Evolutionary conservation across 768 basidiomycete species (phyloP), one percentile per base, ranked within the genome.

Genomic region (Phaeolepiota aurea): DNA sequence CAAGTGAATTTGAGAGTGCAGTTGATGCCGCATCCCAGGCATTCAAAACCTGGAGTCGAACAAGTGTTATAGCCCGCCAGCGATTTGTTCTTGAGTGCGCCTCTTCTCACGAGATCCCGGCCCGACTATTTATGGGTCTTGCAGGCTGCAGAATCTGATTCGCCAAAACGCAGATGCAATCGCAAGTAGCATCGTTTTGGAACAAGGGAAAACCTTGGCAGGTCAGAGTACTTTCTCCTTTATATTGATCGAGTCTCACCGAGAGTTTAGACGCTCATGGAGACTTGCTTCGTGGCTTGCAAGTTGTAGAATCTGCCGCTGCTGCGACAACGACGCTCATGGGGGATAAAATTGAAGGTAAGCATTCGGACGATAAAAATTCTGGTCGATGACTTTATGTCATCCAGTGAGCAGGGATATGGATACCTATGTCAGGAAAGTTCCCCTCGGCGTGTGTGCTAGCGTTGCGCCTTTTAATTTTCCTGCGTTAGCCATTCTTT

Each of bases 181-280:
- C 41, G 93, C 92, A 1, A 72, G 69, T 32, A 90, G 83, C 50
- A 97, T 97, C 41, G 90, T 93, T 18, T 64, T 97, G 15, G 93
- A 97, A 57, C 94, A 98, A 62, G 94, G 94, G 12, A 97, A 97
- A 66, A 99, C 94, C 0, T 62, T 87, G 32, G 77, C 86, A 47
- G 86, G 86, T 86, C 49, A 12, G 62, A 35, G 9, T 9, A 35
- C 9, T 46, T 20, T n/a, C 33, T n/a, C n/a, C n/a, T n/a, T n/a
- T n/a, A n/a, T n/a, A n/a, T n/a, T n/a, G n/a, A n/a, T n/a, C n/a
- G n/a, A n/a, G n/a, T n/a, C n/a, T n/a, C n/a, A n/a, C n/a, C n/a
- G n/a, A n/a, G n/a, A n/a, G n/a, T 32, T 21, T 48, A 85, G 94
- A 99, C 63, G 94, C 94, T 0, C 89, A 90, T 48, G 94, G 94